Evolutionary conservation across 768 basidiomycete species (phyloP), one percentile per base, ranked within the genome.

Genomic region (Leccinum variicolor): DNA sequence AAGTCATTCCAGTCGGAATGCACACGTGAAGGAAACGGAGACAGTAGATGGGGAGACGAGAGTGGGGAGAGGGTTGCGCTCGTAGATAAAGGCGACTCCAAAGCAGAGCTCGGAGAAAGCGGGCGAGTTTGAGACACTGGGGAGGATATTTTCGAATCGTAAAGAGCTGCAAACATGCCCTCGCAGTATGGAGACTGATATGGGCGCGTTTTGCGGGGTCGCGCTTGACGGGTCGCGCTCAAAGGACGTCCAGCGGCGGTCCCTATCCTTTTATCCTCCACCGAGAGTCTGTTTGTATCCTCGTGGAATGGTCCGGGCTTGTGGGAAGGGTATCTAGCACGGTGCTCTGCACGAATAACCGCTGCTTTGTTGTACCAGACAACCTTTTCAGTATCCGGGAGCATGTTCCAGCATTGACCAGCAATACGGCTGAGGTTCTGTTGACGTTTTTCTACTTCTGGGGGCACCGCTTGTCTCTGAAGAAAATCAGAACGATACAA

Each of bases 401-500:
- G 72, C 63, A 73, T 72, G 28, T 75, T 76, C 84, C 84, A 86
- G 65, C 79, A 76, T 66, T 77, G 73, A 6, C 79, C 84, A 9
- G 79, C 81, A 60, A 83, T 75, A 55, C 79, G 73, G 58, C 77
- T 79, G 58, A 84, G 75, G 56, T 82, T 80, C 68, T 82, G 80
- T 67, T 85, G 84, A 48, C 80, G 77, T 47, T 74, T 76, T 68
- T 82, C 80, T 36, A 79, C 71, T 23, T 76, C 70, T 15, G 72
- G 65, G 3, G 79, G 77, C 46, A 82, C 75, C 11, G 72, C 57
- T 19, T 72, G 72, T 3, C 69, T 73, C 61, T 78, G 77, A 11
- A 84, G 73, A 25, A 82, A 74, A 58, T 81, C 75, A 23, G 80
- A 81, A 45, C 84, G 76, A 69, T 79, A 85, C 50, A 85, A 70